These are phyloP conservation scores for Trichodelitschia bisporula DNA, from an alignment of 495 filamentous ascomycete species.

Conservation along the genomic window DNA sequence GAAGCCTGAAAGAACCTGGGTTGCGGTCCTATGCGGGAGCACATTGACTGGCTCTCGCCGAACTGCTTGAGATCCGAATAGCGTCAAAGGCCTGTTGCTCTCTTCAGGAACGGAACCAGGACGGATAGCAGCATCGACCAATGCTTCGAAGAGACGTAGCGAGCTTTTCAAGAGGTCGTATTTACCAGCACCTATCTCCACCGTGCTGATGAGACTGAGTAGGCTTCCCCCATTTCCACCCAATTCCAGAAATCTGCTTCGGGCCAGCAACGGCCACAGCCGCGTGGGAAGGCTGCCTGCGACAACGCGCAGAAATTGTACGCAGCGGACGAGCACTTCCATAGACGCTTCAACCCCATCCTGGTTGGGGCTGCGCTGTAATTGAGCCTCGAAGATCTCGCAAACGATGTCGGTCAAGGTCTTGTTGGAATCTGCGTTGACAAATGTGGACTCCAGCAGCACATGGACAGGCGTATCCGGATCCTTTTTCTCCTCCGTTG, in stretches of 20 bases:
- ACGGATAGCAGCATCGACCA: constrained; percentile 50
- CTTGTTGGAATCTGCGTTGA: constrained; percentile 24
- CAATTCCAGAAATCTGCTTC: constrained; percentile 49
- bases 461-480: neutral
- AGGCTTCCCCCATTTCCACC: constrained; percentile 50
- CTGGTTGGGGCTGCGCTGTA: constrained; percentile 34
- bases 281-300: constrained; percentile 47
- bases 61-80: too few species aligned
- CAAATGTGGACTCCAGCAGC: neutral
- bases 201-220: constrained; percentile 41
- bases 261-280: constrained; percentile 71
- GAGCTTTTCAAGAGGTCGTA: constrained; percentile 56
- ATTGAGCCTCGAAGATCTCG: constrained; percentile 55
- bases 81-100: constrained; percentile 26
- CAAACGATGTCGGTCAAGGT: constrained; percentile 65
- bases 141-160: constrained; percentile 42
- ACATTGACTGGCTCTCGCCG: constrained; percentile 28
- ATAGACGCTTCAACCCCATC: constrained; percentile 26
- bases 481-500: neutral
- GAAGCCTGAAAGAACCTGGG: constrained; percentile 44
- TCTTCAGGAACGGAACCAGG: constrained; percentile 47
- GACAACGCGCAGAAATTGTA: constrained; percentile 53
- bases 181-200: constrained; percentile 48
- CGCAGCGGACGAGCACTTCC: constrained; percentile 41
- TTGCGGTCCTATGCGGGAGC: constrained; percentile 49